Percentiles rank a stretch among this genome's conserved stretches.
Evolutionary conservation across 305 asterid species (phyloP).

Genomic region (Striga hermonthica): DNA sequence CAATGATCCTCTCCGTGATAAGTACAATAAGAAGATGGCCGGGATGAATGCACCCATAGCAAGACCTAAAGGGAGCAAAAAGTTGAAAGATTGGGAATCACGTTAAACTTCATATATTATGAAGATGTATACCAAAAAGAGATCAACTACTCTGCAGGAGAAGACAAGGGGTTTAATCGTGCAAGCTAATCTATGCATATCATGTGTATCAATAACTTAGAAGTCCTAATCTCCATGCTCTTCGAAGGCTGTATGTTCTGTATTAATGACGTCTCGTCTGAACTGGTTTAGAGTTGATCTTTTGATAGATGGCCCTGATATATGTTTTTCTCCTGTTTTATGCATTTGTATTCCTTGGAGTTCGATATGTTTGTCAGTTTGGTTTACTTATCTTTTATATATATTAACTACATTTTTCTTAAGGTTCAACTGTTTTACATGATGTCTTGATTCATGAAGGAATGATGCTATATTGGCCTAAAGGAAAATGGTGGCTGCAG

Average conservation of each 20-base stretch:
- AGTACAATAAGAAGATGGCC: slow-evolving; percentile 92
- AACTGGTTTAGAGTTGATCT: too few species aligned
- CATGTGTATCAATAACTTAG: neutral
- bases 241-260: neutral
- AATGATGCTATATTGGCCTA: too few species aligned
- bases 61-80: slow-evolving; percentile 92
- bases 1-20: slow-evolving; percentile 79
- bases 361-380: too few species aligned
- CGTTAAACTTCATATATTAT: slow-evolving; percentile 36
- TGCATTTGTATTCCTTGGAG: too few species aligned
- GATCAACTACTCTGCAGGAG: neutral
- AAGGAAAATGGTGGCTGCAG: too few species aligned
- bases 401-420: too few species aligned
- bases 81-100: slow-evolving; percentile 78
- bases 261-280: neutral
- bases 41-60: slow-evolving; percentile 79
- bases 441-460: too few species aligned
- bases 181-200: neutral
- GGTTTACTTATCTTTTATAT: too few species aligned
- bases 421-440: too few species aligned
- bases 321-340: too few species aligned
- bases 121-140: neutral
- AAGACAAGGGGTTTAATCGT: neutral
- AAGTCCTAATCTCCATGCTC: neutral
- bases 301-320: too few species aligned